A percentile compares a stretch with the other conserved stretches of the same genome.
Conservation (phyloP, 2,329 filamentous ascomycete genomes). For the Macroventuria anomochaeta region DNA sequence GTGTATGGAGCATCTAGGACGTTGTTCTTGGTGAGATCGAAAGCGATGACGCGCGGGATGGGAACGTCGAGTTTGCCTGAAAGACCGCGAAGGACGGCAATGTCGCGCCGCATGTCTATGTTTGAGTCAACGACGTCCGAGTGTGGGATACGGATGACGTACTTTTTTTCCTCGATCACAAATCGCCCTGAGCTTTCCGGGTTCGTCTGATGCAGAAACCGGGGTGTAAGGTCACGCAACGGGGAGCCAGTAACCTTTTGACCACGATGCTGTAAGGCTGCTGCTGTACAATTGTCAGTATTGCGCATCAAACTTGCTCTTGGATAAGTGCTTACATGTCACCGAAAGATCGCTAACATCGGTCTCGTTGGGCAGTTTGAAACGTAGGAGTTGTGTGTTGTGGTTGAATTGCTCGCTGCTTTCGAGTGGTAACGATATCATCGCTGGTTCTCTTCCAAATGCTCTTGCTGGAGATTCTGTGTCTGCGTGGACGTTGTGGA, state of each 20-base stretch:
- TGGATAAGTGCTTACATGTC: slow-evolving; percentile 63
- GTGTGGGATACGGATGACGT: background rate
- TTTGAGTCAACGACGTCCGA: background rate
- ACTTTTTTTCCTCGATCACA: slow-evolving; percentile 53
- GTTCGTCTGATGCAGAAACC: slow-evolving; percentile 60
- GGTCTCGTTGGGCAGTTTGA: slow-evolving; percentile 79
- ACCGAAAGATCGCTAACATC: slow-evolving; percentile 78
- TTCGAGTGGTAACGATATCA: slow-evolving; percentile 77
- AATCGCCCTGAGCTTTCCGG: slow-evolving; percentile 68
- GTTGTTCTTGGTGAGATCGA: background rate
- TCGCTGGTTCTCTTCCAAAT: slow-evolving; percentile 65
- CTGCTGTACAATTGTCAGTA: slow-evolving; percentile 52
- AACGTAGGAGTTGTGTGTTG: slow-evolving; percentile 90
- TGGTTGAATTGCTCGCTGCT: slow-evolving; percentile 79
- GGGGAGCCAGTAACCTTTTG: slow-evolving; percentile 64
- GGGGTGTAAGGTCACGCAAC: slow-evolving; percentile 72
- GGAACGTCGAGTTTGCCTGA: background rate
- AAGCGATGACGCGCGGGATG: background rate
- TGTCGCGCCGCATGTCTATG: background rate
- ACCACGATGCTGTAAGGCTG: slow-evolving; percentile 68
- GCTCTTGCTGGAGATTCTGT: slow-evolving; percentile 14
- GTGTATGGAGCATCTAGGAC: background rate
- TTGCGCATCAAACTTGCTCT: background rate
- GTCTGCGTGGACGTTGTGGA: slow-evolving; percentile 15
- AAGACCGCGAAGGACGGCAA: background rate